These are phyloP conservation scores for Claviceps paspali DNA, from an alignment of 2,329 filamentous ascomycete genomes.

Conservation along the genomic window DNA sequence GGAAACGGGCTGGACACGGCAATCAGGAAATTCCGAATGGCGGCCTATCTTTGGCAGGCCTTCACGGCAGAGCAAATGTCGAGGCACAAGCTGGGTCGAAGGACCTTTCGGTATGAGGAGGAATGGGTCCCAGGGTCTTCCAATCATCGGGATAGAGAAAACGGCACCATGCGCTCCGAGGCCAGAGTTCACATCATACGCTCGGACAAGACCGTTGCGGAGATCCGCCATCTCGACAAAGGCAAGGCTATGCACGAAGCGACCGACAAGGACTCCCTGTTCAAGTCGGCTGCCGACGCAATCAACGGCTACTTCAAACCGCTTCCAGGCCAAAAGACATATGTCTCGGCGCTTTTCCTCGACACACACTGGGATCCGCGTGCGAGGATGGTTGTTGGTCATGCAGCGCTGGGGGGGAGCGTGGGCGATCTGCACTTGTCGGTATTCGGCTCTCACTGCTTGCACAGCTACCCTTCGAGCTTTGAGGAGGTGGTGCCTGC, in stretches of 20 bases:
- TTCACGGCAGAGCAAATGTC: conserved; percentile 96
- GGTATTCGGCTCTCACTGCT: conserved; percentile 81
- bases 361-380: conserved; percentile 77
- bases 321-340: conserved; percentile 63
- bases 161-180: conserved; percentile 69
- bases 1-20: conserved; percentile 71
- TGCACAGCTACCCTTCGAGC: conserved; percentile 79
- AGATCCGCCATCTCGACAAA: conserved; percentile 62
- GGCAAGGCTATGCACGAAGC: conserved; percentile 64
- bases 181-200: conserved; percentile 80
- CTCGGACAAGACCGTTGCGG: conserved; percentile 66
- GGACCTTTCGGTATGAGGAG: conserved; percentile 83
- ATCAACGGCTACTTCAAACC: conserved; percentile 65
- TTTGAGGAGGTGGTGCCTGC: conserved; percentile 83
- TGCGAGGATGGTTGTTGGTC: conserved; percentile 56
- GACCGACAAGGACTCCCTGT: conserved; percentile 57
- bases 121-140: conserved; percentile 80
- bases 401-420: conserved; percentile 68
- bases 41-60: conserved; percentile 91
- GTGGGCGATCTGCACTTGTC: conserved; percentile 64
- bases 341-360: conserved; percentile 74
- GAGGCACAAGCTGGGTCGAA: conserved; percentile 70
- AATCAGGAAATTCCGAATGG: conserved; percentile 82
- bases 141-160: conserved; percentile 57
- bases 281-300: conserved; percentile 60